Conservation (phyloP, 78 protist species). For the Mantamonas sphyraenae region DNA sequence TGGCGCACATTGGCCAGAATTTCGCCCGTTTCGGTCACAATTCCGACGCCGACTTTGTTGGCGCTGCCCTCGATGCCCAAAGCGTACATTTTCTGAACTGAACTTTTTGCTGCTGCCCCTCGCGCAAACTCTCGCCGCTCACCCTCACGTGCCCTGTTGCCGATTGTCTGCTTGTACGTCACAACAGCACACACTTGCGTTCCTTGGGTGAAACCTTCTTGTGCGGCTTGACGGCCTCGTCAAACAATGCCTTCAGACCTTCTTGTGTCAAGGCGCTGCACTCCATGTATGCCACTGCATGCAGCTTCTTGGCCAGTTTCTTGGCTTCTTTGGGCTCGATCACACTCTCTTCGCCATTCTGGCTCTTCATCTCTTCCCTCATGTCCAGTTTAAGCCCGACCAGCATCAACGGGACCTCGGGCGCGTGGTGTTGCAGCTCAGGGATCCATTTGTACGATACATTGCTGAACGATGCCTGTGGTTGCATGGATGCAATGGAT, state of each 20-base stretch:
- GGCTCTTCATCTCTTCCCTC: conserved; percentile 65
- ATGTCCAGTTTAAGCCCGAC: conserved; percentile 81
- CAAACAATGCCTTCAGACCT: conserved; percentile 1
- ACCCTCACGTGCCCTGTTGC: no score
- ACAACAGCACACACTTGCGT: no score
- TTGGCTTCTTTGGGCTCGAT: conserved; percentile 39
- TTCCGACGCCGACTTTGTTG: conserved; percentile 96
- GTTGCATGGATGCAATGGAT: no score
- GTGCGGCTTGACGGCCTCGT: conserved; percentile 18
- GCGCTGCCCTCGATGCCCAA: conserved; percentile 98
- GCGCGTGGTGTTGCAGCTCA: conserved; percentile 71
- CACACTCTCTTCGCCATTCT: conserved; percentile 21
- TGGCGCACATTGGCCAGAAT: conserved; percentile 86
- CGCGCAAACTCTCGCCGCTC: no score
- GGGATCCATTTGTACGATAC: conserved; percentile 66
- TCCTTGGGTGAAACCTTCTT: no score
- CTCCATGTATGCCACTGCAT: background rate
- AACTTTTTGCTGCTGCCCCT: no score
- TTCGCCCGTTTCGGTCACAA: conserved; percentile 82
- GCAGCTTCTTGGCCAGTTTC: conserved; percentile 17
- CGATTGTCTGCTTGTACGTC: no score
- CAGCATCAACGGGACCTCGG: conserved; percentile 65
- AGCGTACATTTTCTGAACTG: no score
- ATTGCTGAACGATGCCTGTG: no score
- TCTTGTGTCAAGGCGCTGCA: conserved; percentile 19